These are phyloP conservation scores for Citeromyces hawaiiensis DNA, from an alignment of 1,139 yeast genomes.

Conservation along the genomic window DNA sequence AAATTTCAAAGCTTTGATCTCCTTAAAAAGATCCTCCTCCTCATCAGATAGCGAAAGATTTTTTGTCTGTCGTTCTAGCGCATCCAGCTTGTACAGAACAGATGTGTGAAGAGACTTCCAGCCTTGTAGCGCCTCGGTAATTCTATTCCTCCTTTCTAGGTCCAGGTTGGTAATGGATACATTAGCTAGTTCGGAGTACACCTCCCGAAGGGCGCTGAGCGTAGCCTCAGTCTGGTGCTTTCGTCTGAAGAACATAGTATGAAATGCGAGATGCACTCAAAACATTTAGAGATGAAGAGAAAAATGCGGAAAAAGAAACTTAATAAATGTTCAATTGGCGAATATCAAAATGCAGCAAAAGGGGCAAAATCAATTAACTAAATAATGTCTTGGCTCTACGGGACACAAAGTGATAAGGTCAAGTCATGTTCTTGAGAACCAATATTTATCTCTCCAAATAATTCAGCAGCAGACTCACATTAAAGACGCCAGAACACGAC, in stretches of 20 bases:
- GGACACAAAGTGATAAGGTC: constrained; percentile 33
- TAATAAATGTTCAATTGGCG: too few relatives aligned
- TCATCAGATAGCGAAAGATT: constrained; percentile 20
- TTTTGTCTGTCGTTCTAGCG: constrained; percentile 29
- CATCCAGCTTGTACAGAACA: constrained; percentile 39
- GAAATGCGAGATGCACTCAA: background rate
- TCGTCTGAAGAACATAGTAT: constrained; percentile 25
- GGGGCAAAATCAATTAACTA: background rate
- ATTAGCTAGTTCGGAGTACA: constrained; percentile 51
- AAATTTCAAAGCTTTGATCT: constrained; percentile 34
- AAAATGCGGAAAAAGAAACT: background rate
- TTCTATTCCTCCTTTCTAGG: constrained; percentile 38
- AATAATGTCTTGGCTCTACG: constrained; percentile 40
- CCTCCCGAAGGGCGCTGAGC: constrained; percentile 41
- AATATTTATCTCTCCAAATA: constrained; percentile 33
- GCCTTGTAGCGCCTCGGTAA: constrained; percentile 48
- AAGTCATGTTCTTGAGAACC: constrained; percentile 32
- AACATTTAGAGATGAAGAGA: background rate
- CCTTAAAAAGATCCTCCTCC: constrained; percentile 28
- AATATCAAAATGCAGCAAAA: too few relatives aligned
- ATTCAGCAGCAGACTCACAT: constrained; percentile 25
- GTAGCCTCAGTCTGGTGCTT: constrained; percentile 39
- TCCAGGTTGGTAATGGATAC: constrained; percentile 40
- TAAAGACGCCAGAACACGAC: constrained; percentile 7
- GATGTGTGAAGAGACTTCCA: constrained; percentile 61